Evolutionary conservation across 192 early-diverging fungal species (phyloP).

Genomic region (Pilobolus umbonatus): DNA sequence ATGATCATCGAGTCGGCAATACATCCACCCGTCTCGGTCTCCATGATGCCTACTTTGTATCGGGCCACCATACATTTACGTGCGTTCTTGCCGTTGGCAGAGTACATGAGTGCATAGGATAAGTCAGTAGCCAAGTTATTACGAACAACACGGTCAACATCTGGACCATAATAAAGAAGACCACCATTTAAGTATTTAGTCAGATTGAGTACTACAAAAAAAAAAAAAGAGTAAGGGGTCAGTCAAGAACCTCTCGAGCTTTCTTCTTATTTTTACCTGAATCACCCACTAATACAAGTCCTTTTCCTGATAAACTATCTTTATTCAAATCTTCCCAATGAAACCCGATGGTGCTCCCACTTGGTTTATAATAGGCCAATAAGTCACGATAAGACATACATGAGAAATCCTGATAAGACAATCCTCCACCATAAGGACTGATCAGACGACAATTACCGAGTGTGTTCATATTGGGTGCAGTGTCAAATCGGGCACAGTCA

Average conservation of each 20-base stretch:
- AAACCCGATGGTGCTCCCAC: constrained; percentile 14
- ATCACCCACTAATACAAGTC: constrained; percentile 21
- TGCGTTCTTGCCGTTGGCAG: constrained; percentile 26
- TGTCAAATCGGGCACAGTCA: constrained; percentile 11
- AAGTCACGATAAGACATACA: constrained; percentile 24
- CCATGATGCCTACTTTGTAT: constrained; percentile 48
- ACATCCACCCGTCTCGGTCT: constrained; percentile 57
- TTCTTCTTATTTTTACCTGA: constrained; percentile 11
- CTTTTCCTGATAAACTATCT: constrained; percentile 4
- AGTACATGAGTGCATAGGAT: constrained; percentile 22
- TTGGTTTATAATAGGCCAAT: not conserved
- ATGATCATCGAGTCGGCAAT: constrained; percentile 53
- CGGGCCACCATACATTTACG: constrained; percentile 40
- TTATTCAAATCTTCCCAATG: constrained; percentile 33
- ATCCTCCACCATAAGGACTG: constrained; percentile 27
- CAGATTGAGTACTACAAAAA: constrained; percentile 32
- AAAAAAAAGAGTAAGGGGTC: constrained; percentile 16
- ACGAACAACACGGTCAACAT: constrained; percentile 7
- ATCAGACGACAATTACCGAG: constrained; percentile 13
- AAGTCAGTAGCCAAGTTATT: constrained; percentile 18
- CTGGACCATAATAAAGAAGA: constrained; percentile 10
- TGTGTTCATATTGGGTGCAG: not conserved
- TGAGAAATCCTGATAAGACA: constrained; percentile 5
- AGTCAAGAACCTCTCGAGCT: too few species aligned
- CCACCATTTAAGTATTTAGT: constrained; percentile 16